Conservation (phyloP, 768 basidiomycete species). For the Dacryopinax primogenitus region DNA sequence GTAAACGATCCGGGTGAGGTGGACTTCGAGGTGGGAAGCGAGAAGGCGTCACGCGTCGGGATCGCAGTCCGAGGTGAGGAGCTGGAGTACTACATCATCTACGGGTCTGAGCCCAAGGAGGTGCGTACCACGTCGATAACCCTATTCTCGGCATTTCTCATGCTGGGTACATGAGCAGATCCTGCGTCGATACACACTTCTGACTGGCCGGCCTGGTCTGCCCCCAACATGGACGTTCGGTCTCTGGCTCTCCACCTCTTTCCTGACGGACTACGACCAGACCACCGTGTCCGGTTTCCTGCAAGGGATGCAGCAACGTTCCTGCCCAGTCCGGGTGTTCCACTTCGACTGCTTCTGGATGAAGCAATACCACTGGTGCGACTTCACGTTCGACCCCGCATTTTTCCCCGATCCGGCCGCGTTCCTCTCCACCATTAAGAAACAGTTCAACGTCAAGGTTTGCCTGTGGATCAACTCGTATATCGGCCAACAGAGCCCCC, state of each 20-base stretch:
- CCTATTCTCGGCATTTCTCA: background rate
- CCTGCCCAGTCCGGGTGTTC: conserved; percentile 53
- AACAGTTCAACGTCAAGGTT: conserved; percentile 49
- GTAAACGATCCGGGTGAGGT: conserved; percentile 58
- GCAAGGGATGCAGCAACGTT: conserved; percentile 52
- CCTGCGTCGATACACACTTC: conserved; percentile 45
- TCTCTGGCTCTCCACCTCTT: conserved; percentile 65
- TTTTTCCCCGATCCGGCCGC: conserved; percentile 57
- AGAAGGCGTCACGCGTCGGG: conserved; percentile 45
- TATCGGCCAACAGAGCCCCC: conserved; percentile 53
- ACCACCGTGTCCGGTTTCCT: conserved; percentile 58
- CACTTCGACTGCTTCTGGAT: conserved; percentile 47
- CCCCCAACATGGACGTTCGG: conserved; percentile 65
- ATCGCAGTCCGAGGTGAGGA: conserved; percentile 48
- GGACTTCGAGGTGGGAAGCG: conserved; percentile 44
- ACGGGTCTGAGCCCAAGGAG: conserved; percentile 52
- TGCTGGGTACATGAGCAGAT: conserved; percentile 29
- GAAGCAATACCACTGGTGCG: conserved; percentile 16
- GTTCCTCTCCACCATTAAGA: conserved; percentile 37
- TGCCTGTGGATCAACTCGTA: conserved; percentile 63
- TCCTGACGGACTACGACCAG: conserved; percentile 50
- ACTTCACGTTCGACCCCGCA: conserved; percentile 61
- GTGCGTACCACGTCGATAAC: conserved; percentile 27
- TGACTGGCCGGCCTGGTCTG: conserved; percentile 52
- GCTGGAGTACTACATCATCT: conserved; percentile 60